A percentile compares a stretch with the other conserved stretches of the same genome.
Conservation (phyloP, 1,284 basidiomycete genomes). For the Ustilago vetiveriae region DNA sequence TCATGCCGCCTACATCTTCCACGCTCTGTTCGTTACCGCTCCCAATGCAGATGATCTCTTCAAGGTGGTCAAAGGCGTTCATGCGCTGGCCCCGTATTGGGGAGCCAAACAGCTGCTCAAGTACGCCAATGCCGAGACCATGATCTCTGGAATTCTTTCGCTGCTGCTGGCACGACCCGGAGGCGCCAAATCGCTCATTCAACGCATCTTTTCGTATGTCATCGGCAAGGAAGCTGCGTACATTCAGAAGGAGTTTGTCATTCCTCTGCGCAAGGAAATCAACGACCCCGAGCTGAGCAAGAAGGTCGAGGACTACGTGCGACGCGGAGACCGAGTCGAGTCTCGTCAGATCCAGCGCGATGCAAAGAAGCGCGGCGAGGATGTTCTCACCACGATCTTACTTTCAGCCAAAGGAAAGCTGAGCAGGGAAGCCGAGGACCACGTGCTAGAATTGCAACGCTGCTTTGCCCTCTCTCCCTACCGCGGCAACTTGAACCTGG, state of each 20-base stretch:
- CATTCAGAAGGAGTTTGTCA: slow-evolving; percentile 62
- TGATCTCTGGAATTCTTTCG: slow-evolving; percentile 62
- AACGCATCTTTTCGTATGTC: slow-evolving; percentile 60
- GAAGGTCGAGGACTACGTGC: slow-evolving; percentile 63
- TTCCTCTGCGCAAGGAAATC: slow-evolving; percentile 59
- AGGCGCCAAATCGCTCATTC: slow-evolving; percentile 65
- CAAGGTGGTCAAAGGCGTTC: slow-evolving; percentile 60
- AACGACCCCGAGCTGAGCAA: slow-evolving; percentile 55
- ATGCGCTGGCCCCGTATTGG: slow-evolving; percentile 66
- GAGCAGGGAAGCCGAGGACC: slow-evolving; percentile 30
- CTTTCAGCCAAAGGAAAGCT: slow-evolving; percentile 47
- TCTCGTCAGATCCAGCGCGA: slow-evolving; percentile 42
- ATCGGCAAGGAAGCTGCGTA: slow-evolving; percentile 53
- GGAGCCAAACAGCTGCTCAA: slow-evolving; percentile 64
- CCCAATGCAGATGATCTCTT: slow-evolving; percentile 61
- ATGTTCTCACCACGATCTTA: slow-evolving; percentile 63
- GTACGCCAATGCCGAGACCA: slow-evolving; percentile 62
- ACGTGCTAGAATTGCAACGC: slow-evolving; percentile 59
- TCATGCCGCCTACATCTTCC: slow-evolving; percentile 60
- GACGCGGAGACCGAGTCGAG: slow-evolving; percentile 57
- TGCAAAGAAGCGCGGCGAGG: slow-evolving; percentile 55
- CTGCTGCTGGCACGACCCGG: slow-evolving; percentile 63
- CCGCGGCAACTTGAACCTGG: slow-evolving; percentile 48
- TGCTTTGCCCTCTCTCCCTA: slow-evolving; percentile 62
- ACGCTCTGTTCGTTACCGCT: slow-evolving; percentile 60